Base-by-base conservation (phyloP, 768 basidiomycete genomes). In the Fibroporia radiculosa region DNA sequence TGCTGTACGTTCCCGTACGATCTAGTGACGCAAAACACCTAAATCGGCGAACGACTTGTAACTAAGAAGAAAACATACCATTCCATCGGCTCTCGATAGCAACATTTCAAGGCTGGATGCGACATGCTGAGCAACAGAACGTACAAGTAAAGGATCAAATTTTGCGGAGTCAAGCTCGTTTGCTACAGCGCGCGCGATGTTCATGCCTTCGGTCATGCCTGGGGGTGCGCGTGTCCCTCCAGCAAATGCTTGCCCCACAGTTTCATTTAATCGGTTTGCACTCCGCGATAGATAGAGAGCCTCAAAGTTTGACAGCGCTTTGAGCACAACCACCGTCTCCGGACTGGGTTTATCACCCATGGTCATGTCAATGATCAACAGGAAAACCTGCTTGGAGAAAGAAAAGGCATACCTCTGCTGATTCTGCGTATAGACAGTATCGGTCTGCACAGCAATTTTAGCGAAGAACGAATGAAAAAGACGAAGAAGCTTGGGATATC, bases 381-480 rank as follows among this genome's bases (percentile, higher is more conserved):
- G n/a, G n/a, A n/a, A n/a, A n/a, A n/a, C n/a, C n/a, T n/a, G 16
- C 6, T 8, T 16, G 32, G 35, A 44, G 33, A 40, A 27, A 19
- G 22, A 12, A 16, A n/a, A n/a, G n/a, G n/a, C 49, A 8, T 14
- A 88, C 91, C 89, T 92, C 66, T 99, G 96, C 40, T 85, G 75
- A 0, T 77, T 72, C 42, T 82, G 78, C 0, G 79, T 82, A 60
- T 98, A 98, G 5, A 88, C 69, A 0, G 96, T 98, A 57, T 98
- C 95, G 1, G 96, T 96, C 59, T 97, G 89, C 10, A 95, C 85
- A 2, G 91, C 82, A 42, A 98, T 91, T 61, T 93, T 93, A 24
- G 85, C 80, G 60, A 99, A 99, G 66, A 99, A 96, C 31, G 93
- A 92, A 44, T 99, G 96, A 65, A 99, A 93, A 2, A 97, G 73